These are phyloP conservation scores for Kokia cookei DNA, from an alignment of 441 rosid species.

Conservation along the genomic window DNA sequence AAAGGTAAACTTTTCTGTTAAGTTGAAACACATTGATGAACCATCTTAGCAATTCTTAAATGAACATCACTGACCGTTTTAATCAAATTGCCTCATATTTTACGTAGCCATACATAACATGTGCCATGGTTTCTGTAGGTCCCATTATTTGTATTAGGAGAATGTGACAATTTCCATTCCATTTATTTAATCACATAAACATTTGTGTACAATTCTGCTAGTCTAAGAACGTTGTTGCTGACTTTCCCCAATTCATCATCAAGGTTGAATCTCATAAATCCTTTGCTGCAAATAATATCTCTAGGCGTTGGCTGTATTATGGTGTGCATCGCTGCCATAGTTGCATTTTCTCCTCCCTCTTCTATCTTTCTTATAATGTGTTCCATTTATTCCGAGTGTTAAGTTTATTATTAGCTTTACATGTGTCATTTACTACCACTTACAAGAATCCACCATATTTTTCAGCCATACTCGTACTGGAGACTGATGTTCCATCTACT, in stretches of 20 bases:
- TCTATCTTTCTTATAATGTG: background rate
- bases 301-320: background rate
- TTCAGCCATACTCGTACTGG: background rate
- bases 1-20: slow-evolving; percentile 10
- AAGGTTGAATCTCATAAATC: background rate
- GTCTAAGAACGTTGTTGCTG: background rate
- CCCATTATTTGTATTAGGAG: slow-evolving; percentile 1
- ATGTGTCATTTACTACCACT: background rate
- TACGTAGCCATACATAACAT: background rate
- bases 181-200: background rate
- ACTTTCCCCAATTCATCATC: background rate
- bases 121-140: background rate
- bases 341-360: background rate
- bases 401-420: background rate
- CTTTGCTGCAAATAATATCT: background rate
- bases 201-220: background rate
- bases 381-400: background rate
- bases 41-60: background rate
- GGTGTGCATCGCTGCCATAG: background rate
- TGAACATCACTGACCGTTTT: background rate
- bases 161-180: background rate
- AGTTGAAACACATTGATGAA: background rate
- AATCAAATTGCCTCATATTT: background rate
- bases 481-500: background rate
- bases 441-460: background rate